These are phyloP conservation scores for Phytophthora melonis DNA, from an alignment of 352 stramenopile genomes.

Conservation along the genomic window DNA sequence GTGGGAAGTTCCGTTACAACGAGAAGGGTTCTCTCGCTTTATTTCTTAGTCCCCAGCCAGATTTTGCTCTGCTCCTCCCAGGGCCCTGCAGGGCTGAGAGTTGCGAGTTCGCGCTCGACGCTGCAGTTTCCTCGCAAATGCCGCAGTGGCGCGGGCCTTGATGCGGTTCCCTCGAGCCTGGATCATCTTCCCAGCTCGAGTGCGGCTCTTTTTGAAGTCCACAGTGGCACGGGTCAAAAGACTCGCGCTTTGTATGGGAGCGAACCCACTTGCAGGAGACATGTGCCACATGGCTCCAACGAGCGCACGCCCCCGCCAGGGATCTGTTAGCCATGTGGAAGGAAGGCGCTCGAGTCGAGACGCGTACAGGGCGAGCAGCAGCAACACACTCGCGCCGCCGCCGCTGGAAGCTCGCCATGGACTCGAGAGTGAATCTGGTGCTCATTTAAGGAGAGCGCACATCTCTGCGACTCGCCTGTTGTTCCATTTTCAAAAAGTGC, in stretches of 20 bases:
- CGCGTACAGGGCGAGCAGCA: too few species aligned
- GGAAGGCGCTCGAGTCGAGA: too few species aligned
- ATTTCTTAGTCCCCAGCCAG: slow-evolving; percentile 22
- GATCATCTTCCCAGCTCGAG: slow-evolving; percentile 33
- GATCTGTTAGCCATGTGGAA: slow-evolving; percentile 13
- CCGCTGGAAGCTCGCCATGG: neutral
- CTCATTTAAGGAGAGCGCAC: neutral
- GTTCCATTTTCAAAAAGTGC: slow-evolving; percentile 15
- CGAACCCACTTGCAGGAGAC: slow-evolving; percentile 38
- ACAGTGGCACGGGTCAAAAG: neutral
- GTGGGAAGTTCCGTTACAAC: slow-evolving; percentile 27
- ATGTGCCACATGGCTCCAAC: slow-evolving; percentile 36
- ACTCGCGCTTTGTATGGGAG: slow-evolving; percentile 17
- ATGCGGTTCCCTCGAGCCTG: slow-evolving; percentile 8
- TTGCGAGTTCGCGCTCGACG: too few species aligned
- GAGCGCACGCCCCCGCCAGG: slow-evolving; percentile 13
- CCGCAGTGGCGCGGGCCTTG: slow-evolving; percentile 10
- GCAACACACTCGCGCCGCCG: neutral
- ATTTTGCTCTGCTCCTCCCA: too few species aligned
- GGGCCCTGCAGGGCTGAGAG: too few species aligned
- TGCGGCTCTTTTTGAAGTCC: slow-evolving; percentile 4
- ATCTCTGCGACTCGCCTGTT: slow-evolving; percentile 13
- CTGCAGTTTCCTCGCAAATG: slow-evolving; percentile 43
- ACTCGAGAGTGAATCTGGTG: neutral
- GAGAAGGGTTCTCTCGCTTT: neutral